These are phyloP conservation scores for Aspergillus sparsus DNA, from an alignment of 495 filamentous ascomycete genomes.

Conservation along the genomic window DNA sequence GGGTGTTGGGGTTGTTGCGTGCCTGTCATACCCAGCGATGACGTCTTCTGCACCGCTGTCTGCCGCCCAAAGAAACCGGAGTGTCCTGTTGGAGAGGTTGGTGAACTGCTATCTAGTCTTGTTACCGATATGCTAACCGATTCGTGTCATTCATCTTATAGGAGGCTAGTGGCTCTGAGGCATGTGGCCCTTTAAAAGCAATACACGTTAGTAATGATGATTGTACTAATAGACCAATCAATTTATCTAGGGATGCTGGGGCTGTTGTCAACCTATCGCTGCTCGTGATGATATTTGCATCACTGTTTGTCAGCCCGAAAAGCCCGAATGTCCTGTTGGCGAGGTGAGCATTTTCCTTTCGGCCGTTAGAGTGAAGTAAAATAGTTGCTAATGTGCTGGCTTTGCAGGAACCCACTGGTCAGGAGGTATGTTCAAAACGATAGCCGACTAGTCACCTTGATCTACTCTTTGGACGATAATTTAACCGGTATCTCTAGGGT, in stretches of 20 bases:
- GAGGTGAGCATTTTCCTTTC: constrained; percentile 1
- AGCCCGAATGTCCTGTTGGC: constrained; percentile 12
- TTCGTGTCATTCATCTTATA: too few species aligned
- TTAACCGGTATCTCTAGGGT: background rate
- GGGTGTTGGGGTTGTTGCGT: constrained; percentile 17
- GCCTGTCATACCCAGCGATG: background rate
- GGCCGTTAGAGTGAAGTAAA: background rate
- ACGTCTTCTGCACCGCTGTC: constrained; percentile 5
- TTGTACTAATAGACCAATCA: too few species aligned
- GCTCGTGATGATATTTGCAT: constrained; percentile 1
- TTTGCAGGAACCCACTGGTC: constrained; percentile 9
- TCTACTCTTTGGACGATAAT: background rate
- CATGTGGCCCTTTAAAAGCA: too few species aligned
- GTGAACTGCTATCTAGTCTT: too few species aligned
- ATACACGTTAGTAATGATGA: too few species aligned
- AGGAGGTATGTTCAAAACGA: constrained; percentile 10
- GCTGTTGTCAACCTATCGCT: background rate
- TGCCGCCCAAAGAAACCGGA: constrained; percentile 1
- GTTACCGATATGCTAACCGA: too few species aligned
- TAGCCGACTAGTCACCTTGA: background rate
- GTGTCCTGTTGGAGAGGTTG: constrained; percentile 9
- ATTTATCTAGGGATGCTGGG: background rate
- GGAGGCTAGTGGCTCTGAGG: too few species aligned
- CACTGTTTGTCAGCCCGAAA: background rate
- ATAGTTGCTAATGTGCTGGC: background rate